A percentile compares a stretch with the other conserved stretches of the same genome.
phyloP scores from a whole-genome alignment of 768 basidiomycete genomes.

The Infundibulicybe gibba region DNA sequence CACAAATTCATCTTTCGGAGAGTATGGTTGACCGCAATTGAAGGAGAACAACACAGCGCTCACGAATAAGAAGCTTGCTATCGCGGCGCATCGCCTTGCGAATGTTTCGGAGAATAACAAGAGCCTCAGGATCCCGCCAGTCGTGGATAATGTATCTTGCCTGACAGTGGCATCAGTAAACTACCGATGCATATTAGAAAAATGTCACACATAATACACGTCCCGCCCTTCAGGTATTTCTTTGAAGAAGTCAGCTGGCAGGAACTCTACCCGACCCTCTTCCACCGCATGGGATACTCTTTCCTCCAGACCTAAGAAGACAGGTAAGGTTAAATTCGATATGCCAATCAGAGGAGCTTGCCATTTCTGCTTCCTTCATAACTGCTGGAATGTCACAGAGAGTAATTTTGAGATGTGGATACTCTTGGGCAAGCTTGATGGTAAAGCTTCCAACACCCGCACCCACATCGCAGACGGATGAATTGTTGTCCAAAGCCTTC shows the following conservation, averaged over 20 bases:
- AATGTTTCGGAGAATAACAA: conserved; percentile 24
- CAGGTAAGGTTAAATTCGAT: neutral
- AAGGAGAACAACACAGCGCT: neutral
- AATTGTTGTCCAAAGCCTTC: no score
- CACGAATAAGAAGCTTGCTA: conserved; percentile 36
- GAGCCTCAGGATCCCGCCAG: conserved; percentile 28
- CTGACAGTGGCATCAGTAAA: conserved; percentile 8
- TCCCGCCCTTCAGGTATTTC: conserved; percentile 32
- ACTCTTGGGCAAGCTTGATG: conserved; percentile 30
- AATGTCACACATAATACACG: conserved; percentile 35
- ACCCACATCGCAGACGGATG: no score
- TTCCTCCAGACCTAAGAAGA: conserved; percentile 26
- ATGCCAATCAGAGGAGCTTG: neutral
- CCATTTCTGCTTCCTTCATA: conserved; percentile 23
- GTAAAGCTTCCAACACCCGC: conserved; percentile 33
- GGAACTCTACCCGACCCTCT: no score
- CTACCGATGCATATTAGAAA: neutral
- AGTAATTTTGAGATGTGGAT: conserved; percentile 26
- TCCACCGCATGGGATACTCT: conserved; percentile 26
- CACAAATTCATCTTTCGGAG: no score
- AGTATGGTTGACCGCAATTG: no score
- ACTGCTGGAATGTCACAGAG: conserved; percentile 32
- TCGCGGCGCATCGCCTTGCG: conserved; percentile 25
- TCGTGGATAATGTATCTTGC: conserved; percentile 28
- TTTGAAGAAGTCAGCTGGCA: no score